These are phyloP conservation scores for Fusarium nelsonii DNA, from an alignment of 2,329 filamentous ascomycete species.

Conservation along the genomic window DNA sequence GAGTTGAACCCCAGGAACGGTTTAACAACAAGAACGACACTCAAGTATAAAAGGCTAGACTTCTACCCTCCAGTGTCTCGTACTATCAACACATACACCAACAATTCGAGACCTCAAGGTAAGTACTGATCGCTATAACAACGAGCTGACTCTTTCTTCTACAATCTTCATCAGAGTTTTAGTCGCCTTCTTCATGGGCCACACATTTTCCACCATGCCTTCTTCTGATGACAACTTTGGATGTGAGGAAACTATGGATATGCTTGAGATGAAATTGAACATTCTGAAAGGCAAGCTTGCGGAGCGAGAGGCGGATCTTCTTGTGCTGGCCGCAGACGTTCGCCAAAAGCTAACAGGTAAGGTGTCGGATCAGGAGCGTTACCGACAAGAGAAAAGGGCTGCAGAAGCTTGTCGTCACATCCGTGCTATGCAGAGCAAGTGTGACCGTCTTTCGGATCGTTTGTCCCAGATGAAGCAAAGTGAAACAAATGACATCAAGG, in stretches of 20 bases:
- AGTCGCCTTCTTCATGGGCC: neutral
- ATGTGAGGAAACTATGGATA: neutral
- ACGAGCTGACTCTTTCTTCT: neutral
- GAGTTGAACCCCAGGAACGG: no score
- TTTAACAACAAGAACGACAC: no score
- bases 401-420: neutral
- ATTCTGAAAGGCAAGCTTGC: neutral
- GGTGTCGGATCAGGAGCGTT: neutral
- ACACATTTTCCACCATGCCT: neutral
- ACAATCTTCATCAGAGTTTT: neutral
- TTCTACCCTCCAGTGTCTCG: neutral
- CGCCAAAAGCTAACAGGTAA: neutral
- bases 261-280: neutral
- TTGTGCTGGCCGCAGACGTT: neutral
- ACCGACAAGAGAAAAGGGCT: neutral
- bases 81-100: neutral
- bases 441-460: neutral
- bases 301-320: fast-evolving
- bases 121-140: neutral
- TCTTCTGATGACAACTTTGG: fast-evolving
- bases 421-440: neutral
- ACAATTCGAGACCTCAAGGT: neutral
- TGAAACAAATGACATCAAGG: no score
- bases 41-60: neutral
- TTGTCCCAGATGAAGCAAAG: neutral